phyloP scores from a whole-genome alignment of 23 red algal genomes.

The Agarophyton chilense region DNA sequence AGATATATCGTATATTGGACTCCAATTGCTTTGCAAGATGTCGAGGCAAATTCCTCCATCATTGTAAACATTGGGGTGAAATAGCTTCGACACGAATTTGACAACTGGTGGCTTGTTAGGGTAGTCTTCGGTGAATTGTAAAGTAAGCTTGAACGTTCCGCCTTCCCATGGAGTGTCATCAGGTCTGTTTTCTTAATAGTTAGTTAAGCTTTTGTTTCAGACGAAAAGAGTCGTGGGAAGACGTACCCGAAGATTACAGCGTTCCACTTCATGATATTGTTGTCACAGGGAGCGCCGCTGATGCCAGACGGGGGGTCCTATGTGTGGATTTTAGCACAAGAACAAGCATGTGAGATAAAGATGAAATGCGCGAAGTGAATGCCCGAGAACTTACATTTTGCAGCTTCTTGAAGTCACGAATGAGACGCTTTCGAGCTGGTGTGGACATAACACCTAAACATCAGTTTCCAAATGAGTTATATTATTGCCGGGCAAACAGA shows the following conservation, averaged over 20 bases:
- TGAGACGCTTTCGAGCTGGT: slow-evolving; percentile 93
- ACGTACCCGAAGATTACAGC: slow-evolving; percentile 97
- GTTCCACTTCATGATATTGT: slow-evolving; percentile 98
- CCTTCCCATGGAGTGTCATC: slow-evolving; percentile 99
- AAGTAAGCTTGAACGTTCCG: slow-evolving; percentile 95
- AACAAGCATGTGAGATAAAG: neutral
- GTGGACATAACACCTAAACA: slow-evolving; percentile 73
- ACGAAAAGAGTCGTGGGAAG: neutral
- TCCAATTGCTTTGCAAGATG: slow-evolving; percentile 99
- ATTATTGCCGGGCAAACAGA: neutral
- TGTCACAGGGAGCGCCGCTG: slow-evolving; percentile 90
- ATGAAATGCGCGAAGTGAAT: neutral
- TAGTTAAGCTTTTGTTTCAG: neutral
- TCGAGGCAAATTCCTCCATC: slow-evolving; percentile 99
- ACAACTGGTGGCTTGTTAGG: slow-evolving; percentile 98
- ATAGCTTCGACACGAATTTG: slow-evolving; percentile 97
- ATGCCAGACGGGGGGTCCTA: slow-evolving; percentile 96
- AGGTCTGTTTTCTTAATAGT: slow-evolving; percentile 36
- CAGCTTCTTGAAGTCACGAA: slow-evolving; percentile 99
- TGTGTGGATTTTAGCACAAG: neutral
- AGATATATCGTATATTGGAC: slow-evolving; percentile 97
- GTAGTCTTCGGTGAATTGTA: slow-evolving; percentile 97
- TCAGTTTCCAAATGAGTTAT: neutral
- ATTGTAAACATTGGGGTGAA: slow-evolving; percentile 98
- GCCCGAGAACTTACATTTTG: slow-evolving; percentile 70